Percentiles rank a stretch among this genome's conserved stretches.
Evolutionary conservation across 306 rosid genomes (phyloP).

Genomic region (cucumber (Cucumis sativus)): Cucumber_9930_V3 NC_026657.2:28181001-28181500

Average conservation of each 20-base stretch:
- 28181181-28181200: not conserved
- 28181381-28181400: not conserved
- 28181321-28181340: not conserved
- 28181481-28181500: not conserved
- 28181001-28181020: constrained; percentile 35
- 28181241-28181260: not conserved
- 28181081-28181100: not conserved
- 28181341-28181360: not conserved
- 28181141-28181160: not conserved
- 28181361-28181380: not conserved
- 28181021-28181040: constrained; percentile 53
- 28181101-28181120: not conserved
- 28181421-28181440: not conserved
- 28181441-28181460: not conserved
- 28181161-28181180: not conserved
- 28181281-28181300: not conserved
- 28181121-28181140: not conserved
- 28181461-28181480: not conserved
- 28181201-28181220: not conserved
- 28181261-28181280: not conserved
- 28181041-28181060: constrained; percentile 62
- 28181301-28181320: not conserved
- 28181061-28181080: constrained; percentile 45
- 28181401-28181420: not conserved
- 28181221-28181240: not conserved